Evolutionary conservation across 2,329 filamentous ascomycete genomes (phyloP), one percentile per base, ranked within the genome.

Genomic region (Alternaria triticina): DNA sequence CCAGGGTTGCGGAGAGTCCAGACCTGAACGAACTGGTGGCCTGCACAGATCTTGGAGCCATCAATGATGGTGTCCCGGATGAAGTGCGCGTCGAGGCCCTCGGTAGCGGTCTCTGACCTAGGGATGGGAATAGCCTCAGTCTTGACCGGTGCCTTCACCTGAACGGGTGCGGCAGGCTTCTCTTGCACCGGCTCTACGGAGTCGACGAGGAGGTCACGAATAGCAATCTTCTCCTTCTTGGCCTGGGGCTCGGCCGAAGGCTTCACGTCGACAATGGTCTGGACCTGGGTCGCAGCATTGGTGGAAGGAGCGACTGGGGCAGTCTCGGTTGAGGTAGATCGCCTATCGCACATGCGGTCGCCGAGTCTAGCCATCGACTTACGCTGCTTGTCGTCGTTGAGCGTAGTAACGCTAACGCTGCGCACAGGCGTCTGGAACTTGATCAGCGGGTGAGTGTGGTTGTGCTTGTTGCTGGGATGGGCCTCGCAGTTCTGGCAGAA

Each of bases 401-500:
- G 86, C 9, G 95, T 98, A 54, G 89, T 94, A 56, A 99, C 92
- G 66, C 88, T 94, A 36, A 97, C 92, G 70, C 92, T 91, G 70
- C 93, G 91, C 52, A 99, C 91, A 10, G 95, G 92, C 3, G 92
- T 96, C 86, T 93, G 97, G 85, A 99, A 94, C 84, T 97, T 97
- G 84, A 99, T 94, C 72, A 99, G 84, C 27, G 96, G 96, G 74
- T 99, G 96, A n/a, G 94, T 97, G 80, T 89, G 90, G 85, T 98
- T 97, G 84, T 99, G 96, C 22, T 83, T 84, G 80, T 96, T 95
- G 68, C 85, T 85, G 8, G 96, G 96, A 73, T 89, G 89, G 52
- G 95, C 93, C 83, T 99, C 96, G 82, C 96, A 99, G 76, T 88
- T 91, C 76, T 92, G 93, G 79, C 96, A 99, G 84, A 97, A 97